Evolutionary conservation across 2,329 filamentous ascomycete species (phyloP).

Genomic region (Macroventuria anomochaeta): DNA sequence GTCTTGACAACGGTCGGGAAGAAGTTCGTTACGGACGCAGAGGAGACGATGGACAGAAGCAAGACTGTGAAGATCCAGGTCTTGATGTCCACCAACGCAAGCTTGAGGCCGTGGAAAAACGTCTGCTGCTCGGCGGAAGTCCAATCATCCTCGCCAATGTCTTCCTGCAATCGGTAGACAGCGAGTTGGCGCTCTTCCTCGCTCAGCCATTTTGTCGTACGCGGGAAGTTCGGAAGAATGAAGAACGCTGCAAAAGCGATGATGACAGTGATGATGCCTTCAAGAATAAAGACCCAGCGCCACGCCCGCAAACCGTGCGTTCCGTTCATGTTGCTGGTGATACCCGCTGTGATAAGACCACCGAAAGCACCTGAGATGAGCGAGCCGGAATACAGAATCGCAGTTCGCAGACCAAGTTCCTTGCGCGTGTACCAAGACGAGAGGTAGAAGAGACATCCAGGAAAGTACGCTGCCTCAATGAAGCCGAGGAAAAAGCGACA

Average conservation of each 20-base stretch:
- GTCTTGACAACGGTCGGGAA: constrained; percentile 69
- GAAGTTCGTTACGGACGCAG: constrained; percentile 55
- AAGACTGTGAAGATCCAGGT: constrained; percentile 51
- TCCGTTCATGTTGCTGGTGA: constrained; percentile 69
- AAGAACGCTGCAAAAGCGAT: constrained; percentile 65
- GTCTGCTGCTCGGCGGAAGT: constrained; percentile 43
- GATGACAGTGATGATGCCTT: constrained; percentile 69
- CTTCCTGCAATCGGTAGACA: constrained; percentile 46
- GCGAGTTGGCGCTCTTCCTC: constrained; percentile 50
- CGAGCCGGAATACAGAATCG: constrained; percentile 70
- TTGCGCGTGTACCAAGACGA: constrained; percentile 72
- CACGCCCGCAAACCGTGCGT: constrained; percentile 64
- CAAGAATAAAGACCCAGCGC: constrained; percentile 74
- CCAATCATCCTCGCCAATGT: constrained; percentile 52
- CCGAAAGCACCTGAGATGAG: constrained; percentile 76
- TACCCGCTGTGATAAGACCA: constrained; percentile 63
- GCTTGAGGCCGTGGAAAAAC: constrained; percentile 50
- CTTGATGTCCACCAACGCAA: constrained; percentile 50
- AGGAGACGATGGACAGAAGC: constrained; percentile 50
- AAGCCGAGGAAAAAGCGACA: constrained; percentile 61
- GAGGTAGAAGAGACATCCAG: constrained; percentile 68
- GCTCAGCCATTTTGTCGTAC: constrained; percentile 51
- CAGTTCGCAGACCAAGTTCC: constrained; percentile 70
- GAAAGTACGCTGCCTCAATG: constrained; percentile 60
- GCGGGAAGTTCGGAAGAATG: constrained; percentile 71